Percentiles rank a stretch among this genome's conserved stretches.
These are phyloP conservation scores for Cajanus cajan DNA, from an alignment of 306 rosid species.

Conservation along the genomic window DNA sequence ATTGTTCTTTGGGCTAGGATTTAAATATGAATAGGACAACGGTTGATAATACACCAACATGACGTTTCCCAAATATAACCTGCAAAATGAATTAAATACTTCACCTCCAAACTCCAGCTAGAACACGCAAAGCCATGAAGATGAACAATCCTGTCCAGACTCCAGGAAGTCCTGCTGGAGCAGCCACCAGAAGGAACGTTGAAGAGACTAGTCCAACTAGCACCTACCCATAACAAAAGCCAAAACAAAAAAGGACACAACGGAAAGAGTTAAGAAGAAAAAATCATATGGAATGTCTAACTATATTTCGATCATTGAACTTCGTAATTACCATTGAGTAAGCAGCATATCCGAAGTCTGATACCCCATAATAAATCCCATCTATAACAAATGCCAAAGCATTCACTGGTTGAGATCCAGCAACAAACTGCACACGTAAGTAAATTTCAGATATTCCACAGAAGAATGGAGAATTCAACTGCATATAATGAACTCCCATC, in stretches of 20 bases:
- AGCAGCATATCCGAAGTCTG: constrained; percentile 88
- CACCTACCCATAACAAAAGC: constrained; percentile 48
- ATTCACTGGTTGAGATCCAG: constrained; percentile 93
- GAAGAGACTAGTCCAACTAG: constrained; percentile 68
- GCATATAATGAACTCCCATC: constrained; percentile 1
- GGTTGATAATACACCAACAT: not conserved
- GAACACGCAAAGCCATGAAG: constrained; percentile 82
- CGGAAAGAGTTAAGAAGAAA: constrained; percentile 11
- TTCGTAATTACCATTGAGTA: constrained; percentile 75
- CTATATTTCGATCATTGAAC: constrained; percentile 17
- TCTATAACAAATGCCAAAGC: constrained; percentile 94
- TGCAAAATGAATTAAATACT: constrained; percentile 18
- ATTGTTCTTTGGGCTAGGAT: not conserved
- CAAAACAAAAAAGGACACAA: not conserved
- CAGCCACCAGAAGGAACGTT: constrained; percentile 58
- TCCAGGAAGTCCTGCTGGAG: constrained; percentile 86
- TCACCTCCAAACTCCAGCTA: constrained; percentile 89
- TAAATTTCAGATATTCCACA: constrained; percentile 29
- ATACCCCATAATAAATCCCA: constrained; percentile 91
- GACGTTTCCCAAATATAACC: not conserved
- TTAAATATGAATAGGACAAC: not conserved
- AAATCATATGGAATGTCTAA: not conserved
- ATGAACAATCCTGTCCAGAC: constrained; percentile 89
- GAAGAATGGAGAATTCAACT: not conserved
- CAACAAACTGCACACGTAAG: constrained; percentile 65